Conservation (phyloP, 75 land plant species). For the Larix kaempferi region DNA sequence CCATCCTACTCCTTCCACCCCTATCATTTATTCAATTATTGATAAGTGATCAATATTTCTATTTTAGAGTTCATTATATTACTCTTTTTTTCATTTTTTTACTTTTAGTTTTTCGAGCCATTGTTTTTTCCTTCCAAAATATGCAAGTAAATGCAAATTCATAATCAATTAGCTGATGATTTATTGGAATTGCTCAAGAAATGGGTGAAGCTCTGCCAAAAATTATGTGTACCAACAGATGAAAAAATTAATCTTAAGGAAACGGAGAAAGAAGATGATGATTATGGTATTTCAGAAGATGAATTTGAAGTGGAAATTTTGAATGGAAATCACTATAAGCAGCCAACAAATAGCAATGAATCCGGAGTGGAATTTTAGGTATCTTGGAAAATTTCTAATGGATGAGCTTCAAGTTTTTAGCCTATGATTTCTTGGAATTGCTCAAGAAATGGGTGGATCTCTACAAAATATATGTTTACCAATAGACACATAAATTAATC, state of each 20-base stretch:
- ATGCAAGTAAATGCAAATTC: slow-evolving; percentile 35
- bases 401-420: no score
- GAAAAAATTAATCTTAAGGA: neutral
- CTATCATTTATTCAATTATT: neutral
- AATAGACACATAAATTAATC: no score
- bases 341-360: no score
- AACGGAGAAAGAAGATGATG: neutral
- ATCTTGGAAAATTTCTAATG: no score
- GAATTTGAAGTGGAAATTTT: no score
- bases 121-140: neutral
- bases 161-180: slow-evolving; percentile 90
- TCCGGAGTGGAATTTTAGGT: no score
- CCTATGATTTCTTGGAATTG: slow-evolving; percentile 72
- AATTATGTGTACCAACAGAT: slow-evolving; percentile 23
- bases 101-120: neutral
- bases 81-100: neutral
- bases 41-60: neutral
- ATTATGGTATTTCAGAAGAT: no score
- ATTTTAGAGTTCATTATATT: neutral
- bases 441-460: slow-evolving; percentile 85
- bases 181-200: slow-evolving; percentile 68
- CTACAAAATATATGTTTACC: slow-evolving; percentile 37
- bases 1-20: no score
- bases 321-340: no score
- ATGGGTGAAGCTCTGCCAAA: slow-evolving; percentile 76